Evolutionary conservation across 2,329 filamentous ascomycete genomes (phyloP), one percentile per base, ranked within the genome.

Genomic region (Xylariaceae sp.): DNA sequence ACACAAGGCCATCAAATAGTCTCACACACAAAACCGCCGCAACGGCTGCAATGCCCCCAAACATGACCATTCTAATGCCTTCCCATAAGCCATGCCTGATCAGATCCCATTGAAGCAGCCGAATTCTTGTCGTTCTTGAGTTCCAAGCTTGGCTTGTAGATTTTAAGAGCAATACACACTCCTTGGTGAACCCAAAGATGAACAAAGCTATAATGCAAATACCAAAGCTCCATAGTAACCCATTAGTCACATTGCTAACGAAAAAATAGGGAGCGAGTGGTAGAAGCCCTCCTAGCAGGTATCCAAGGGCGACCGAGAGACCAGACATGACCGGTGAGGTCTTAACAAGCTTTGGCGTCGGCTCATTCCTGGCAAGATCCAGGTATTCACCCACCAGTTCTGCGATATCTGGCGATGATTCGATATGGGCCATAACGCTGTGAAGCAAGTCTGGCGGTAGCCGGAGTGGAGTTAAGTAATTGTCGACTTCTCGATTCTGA

Each of bases 221-320:
- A 4, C 70, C 78, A 23, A 88, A 78, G 21, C 84, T 87, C 57
- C 84, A 82, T 31, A 81, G 78, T 47, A 92, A 74, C 0, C 80
- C 82, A n/a, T 76, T 66, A 21, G 71, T 69, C 6, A 82, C 75
- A 19, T 71, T 69, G 12, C 64, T 56, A 69, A 83, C 76, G 62
- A 88, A 77, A 62, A 91, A 87, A 74, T 91, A 91, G 0, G 88
- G 88, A 37, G 89, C 73, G 66, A 91, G 79, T 12, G 88, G 88
- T n/a, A 91, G 81, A 51, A 90, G 77, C 0, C 88, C 88, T 17
- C 88, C 88, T 19, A 90, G 71, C 49, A 91, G 86, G 70, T 91
- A 91, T 31, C 87, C 87, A 14, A 86, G 67, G 0, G 87, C 85
- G 66, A 91, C 88, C 7, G 86, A 90, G 23, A 86, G 62, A 2